phyloP scores from a whole-genome alignment of 108 stramenopile genomes.

The Nannochloropsis salina region DNA sequence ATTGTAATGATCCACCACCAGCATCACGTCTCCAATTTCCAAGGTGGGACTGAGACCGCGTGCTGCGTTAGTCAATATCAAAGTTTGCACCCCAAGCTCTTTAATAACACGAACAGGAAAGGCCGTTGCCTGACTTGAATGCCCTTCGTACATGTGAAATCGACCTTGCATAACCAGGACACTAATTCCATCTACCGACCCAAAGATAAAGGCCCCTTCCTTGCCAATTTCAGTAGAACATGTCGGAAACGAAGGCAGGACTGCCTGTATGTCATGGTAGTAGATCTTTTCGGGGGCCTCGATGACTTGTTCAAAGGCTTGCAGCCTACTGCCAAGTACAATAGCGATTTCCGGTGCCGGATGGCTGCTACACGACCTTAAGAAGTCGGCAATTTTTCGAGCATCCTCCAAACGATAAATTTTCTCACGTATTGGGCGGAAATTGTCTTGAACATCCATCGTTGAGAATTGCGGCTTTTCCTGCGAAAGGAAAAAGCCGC shows the following conservation, averaged over 20 bases:
- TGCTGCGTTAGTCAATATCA: conserved; percentile 84
- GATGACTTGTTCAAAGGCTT: not conserved
- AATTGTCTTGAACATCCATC: not conserved
- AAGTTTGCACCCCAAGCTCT: conserved; percentile 66
- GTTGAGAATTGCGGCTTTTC: too few species aligned
- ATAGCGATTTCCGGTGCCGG: not conserved
- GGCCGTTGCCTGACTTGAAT: conserved; percentile 71
- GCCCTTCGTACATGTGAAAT: conserved; percentile 89
- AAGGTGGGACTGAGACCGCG: conserved; percentile 70
- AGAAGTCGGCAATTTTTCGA: not conserved
- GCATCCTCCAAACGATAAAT: conserved; percentile 7
- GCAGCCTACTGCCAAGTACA: not conserved
- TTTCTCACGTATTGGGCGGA: not conserved
- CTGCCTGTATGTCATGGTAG: not conserved
- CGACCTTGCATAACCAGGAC: conserved; percentile 79
- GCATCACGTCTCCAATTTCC: conserved; percentile 76
- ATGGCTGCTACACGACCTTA: conserved; percentile 2
- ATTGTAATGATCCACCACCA: conserved; percentile 68
- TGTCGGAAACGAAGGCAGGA: not conserved
- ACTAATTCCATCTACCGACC: conserved; percentile 57
- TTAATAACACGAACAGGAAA: conserved; percentile 73
- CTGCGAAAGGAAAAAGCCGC: too few species aligned
- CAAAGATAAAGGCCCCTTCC: conserved; percentile 61
- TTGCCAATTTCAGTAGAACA: not conserved
- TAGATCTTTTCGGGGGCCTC: conserved; percentile 7